Base-by-base conservation (phyloP, 805 yeast genomes). In the Hanseniaspora lindneri region DNA sequence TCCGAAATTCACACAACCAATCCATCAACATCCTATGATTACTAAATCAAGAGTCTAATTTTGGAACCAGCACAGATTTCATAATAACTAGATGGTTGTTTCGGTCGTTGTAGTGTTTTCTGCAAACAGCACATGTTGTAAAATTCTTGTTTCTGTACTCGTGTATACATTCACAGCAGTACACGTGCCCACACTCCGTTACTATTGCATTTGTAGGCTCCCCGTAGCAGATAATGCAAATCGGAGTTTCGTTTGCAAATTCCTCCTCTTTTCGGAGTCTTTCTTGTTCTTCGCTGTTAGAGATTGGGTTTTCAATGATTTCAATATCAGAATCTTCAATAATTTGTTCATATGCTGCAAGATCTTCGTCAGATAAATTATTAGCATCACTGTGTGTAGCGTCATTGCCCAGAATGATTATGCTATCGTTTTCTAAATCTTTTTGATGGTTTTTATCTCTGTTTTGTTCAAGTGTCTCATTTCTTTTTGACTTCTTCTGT, bases 111-210 rank as follows among this genome's bases (percentile, higher is more conserved):
- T 68, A 66, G 7, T 56, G 54, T n/a, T 57, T 53, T 48, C 75
- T 60, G 51, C 75, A 71, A 9, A 71, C 57, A 9, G 73, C 66
- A 56, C 75, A 71, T 10, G 64, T 65, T 0, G 73, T 74, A 20
- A 30, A 40, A 56, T 55, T 13, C 51, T 54, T 40, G 58, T 58
- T 20, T 56, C 61, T 35, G 57, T 62, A 55, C 65, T 66, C 63
- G 52, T 72, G 76, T 4, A 73, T 63, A 56, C 81, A 77, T 24
- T 69, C 70, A 5, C 70, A 64, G 55, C 82, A 77, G 54, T 70
- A 76, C 2, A 73, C 62, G 57, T 77, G 82, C 0, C 82, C 82
- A 60, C 82, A 77, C 0, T 74, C 72, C 3, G 76, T 66, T 16
- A 71, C 71, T 27, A 69, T 66, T 1, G 79, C 71, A 6, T 63